Evolutionary conservation across 768 basidiomycete species (phyloP).

Genomic region (Trametes maxima): DNA sequence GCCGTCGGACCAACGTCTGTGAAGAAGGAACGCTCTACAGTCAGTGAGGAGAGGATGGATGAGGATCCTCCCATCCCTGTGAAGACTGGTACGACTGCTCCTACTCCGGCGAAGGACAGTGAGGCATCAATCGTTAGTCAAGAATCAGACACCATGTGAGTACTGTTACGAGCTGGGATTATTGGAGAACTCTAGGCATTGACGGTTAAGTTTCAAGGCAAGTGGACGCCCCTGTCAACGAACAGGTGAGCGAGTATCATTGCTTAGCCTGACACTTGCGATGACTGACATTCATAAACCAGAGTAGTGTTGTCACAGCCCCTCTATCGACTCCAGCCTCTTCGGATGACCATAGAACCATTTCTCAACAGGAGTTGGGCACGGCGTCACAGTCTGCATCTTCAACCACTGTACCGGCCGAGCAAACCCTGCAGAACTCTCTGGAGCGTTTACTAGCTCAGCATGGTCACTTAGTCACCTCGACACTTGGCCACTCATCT

Average conservation of each 20-base stretch:
- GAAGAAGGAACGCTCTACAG: not conserved
- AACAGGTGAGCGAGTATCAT: not conserved
- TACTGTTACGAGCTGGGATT: not conserved
- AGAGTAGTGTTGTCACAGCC: not conserved
- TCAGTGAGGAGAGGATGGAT: not conserved
- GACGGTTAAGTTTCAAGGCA: not conserved
- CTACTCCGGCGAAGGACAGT: not conserved
- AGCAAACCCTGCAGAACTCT: not conserved
- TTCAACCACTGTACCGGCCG: not conserved
- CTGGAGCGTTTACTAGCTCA: not conserved
- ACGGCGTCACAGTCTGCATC: not conserved
- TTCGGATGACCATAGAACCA: not conserved
- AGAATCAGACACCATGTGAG: not conserved
- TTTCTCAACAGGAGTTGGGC: not conserved
- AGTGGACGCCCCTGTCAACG: not conserved
- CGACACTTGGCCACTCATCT: not conserved
- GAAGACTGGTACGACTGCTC: not conserved
- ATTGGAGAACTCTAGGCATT: too few relatives aligned
- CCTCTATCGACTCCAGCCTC: not conserved
- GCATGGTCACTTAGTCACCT: not conserved
- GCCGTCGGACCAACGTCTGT: not conserved
- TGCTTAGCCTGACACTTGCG: not conserved
- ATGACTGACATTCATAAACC: not conserved
- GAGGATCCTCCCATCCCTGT: not conserved
- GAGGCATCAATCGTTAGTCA: not conserved